Base-by-base conservation (phyloP, 2,329 filamentous ascomycete species). In the Penicillium sp. region DNA sequence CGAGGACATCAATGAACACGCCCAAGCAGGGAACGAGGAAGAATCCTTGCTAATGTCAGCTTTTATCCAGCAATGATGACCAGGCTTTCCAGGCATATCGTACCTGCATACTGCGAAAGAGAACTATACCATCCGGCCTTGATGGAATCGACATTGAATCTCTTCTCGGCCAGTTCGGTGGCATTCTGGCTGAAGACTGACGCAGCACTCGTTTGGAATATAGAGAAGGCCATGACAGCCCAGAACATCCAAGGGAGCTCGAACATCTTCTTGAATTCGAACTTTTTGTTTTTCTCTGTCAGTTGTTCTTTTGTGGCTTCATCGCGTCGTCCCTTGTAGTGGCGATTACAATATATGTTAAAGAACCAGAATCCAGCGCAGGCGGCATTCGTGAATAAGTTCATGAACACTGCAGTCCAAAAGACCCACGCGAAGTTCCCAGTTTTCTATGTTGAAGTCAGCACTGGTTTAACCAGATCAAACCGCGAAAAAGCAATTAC, bases 341-440 rank as follows among this genome's bases (percentile, higher is more conserved):
- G 75, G 24, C 74, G 74, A 32, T 80, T 76, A 38, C 78, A 79
- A 67, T 79, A 81, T 10, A 74, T 74, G 0, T 78, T 84, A 64
- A 86, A 86, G 61, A 78, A 77, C 72, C 78, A 85, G 66, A 86
- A 86, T 10, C 74, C 69, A 0, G 77, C 50, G 0, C 83, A 85
- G 1, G 78, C 76, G 0, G 79, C 64, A 52, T 87, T 86, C 9
- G 84, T 86, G 59, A 87, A 86, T 2, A 87, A 55, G 56, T 86
- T 85, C 81, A 86, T 86, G 62, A 84, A 82, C 0, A 87, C 83
- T 0, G 90, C 78, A 10, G 80, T 80, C 84, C 84, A 86, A 63
- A 81, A 86, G 0, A 82, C 82, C 82, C 83, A 86, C 50, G 79
- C 79, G 44, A 87, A 87, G 62, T 86, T 77, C 0, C 83, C 82